Percentiles rank a stretch among this genome's conserved stretches.
phyloP scores from a whole-genome alignment of 31 red algal genomes.

The Endocladia muricata region DNA sequence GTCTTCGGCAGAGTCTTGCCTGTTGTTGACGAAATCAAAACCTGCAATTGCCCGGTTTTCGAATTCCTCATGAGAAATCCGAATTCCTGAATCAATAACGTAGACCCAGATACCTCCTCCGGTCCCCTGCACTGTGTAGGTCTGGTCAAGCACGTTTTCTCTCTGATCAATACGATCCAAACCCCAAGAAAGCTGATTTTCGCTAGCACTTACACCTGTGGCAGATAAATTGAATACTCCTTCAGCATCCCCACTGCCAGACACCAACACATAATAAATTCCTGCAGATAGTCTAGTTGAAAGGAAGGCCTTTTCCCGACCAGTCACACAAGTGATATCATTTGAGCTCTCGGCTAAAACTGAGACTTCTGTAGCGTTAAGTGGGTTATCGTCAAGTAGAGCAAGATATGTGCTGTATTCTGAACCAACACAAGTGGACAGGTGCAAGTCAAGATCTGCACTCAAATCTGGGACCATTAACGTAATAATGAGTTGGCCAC shows the following conservation, averaged over 20 bases:
- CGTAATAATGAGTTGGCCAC: conserved; percentile 4
- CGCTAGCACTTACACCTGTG: neutral
- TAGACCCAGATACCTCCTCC: conserved; percentile 60
- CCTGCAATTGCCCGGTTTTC: conserved; percentile 34
- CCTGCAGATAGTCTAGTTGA: conserved; percentile 23
- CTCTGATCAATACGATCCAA: conserved; percentile 81
- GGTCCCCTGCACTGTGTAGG: conserved; percentile 21
- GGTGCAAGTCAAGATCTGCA: neutral
- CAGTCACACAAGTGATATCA: conserved; percentile 41
- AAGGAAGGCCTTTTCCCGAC: conserved; percentile 12
- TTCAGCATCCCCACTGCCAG: conserved; percentile 22
- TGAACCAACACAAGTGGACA: conserved; percentile 44
- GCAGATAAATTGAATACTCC: conserved; percentile 52
- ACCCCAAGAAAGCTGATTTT: conserved; percentile 51
- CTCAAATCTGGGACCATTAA: neutral
- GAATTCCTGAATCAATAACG: conserved; percentile 72
- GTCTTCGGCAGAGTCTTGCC: conserved; percentile 29
- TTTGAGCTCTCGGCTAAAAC: conserved; percentile 50
- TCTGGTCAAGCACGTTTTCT: conserved; percentile 33
- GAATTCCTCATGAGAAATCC: conserved; percentile 60
- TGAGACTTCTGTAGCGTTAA: neutral
- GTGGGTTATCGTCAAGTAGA: conserved; percentile 35
- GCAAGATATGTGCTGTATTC: conserved; percentile 54
- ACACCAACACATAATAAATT: conserved; percentile 49
- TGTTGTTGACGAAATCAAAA: conserved; percentile 59